Base-by-base conservation (phyloP, 176 grass and related monocot genomes). In the Aegilops bicornis region DNA sequence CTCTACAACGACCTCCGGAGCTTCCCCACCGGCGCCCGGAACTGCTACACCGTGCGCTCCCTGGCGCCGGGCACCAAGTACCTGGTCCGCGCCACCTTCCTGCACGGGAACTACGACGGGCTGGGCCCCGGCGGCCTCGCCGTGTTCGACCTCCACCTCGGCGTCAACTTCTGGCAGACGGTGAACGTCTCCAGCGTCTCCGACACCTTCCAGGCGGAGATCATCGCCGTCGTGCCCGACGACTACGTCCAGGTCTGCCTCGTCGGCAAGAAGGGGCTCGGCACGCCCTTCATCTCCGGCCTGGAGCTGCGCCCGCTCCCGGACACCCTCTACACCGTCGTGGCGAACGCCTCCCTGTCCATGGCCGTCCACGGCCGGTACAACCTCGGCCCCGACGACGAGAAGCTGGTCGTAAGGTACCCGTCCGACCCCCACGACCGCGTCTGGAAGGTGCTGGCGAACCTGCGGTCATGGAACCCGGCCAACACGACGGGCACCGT, bases 91-190 rank as follows among this genome's bases (percentile, higher is more conserved):
- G 92, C 89, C 23, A 52, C 76, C 0, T 91, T 93, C 69, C 48
- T 72, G 9, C 88, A 91, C 79, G 86, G 89, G 9, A 93, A 93
- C 79, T 93, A 93, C 64, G 92, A 93, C 37, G 83, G 83, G 14
- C 82, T 93, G 16, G 22, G 89, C 86, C 5, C 19, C 67, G 79
- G 50, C 43, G 47, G 73, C 25, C 73, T 76, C 47, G 45, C 73
- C 73, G 30, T 82, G 37, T 94, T 94, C 43, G 89, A 94, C 75
- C 92, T 91, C 48, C 54, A 91, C 79, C 84, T 94, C 4, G 92
- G 92, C 1, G 86, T 87, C 39, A 94, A 94, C 62, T 70, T 84
- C 35, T 94, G 89, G 92, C 79, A 63, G 77, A 79, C 77, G 13
- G 77, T 63, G 58, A 79, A 79, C 58, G 14, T 79, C 58, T 79